A percentile compares a stretch with the other conserved stretches of the same genome.
Evolutionary conservation across 345 rosid genomes (phyloP).

Genomic region (Aquilaria yunnanensis): DNA sequence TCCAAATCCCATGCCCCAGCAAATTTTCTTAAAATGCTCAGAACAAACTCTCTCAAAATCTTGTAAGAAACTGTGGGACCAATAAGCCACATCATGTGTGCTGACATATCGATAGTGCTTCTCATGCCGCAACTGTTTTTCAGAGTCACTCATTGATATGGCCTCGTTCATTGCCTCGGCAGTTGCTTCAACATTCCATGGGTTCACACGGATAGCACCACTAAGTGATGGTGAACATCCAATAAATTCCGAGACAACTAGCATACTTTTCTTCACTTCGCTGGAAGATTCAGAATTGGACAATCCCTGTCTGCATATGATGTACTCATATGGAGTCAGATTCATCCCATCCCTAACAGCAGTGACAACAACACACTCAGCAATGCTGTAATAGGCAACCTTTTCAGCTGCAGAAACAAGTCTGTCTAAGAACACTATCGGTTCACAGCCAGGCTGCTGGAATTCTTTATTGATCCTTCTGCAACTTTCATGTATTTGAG

Average conservation of each 20-base stretch:
- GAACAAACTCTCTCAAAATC: conserved; percentile 35
- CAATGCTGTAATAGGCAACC: conserved; percentile 30
- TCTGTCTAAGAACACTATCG: conserved; percentile 25
- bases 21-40: conserved; percentile 28
- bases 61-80: conserved; percentile 35
- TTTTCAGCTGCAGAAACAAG: conserved; percentile 23
- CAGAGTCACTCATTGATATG: conserved; percentile 17
- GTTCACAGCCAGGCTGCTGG: conserved; percentile 31
- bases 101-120: conserved; percentile 33
- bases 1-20: conserved; percentile 39
- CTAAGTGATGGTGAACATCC: conserved; percentile 33
- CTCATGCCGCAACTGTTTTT: conserved; percentile 35
- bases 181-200: conserved; percentile 39
- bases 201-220: conserved; percentile 40
- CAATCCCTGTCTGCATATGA: conserved; percentile 28
- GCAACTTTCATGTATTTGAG: conserved; percentile 22
- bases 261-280: conserved; percentile 17
- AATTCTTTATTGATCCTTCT: conserved; percentile 26
- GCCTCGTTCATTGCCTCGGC: conserved; percentile 35
- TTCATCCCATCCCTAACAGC: conserved; percentile 43
- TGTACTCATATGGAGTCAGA: conserved; percentile 31
- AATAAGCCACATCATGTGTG: conserved; percentile 39
- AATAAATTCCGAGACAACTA: conserved; percentile 16
- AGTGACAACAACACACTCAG: conserved; percentile 36
- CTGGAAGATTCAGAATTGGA: conserved; percentile 9